A percentile compares a stretch with the other conserved stretches of the same genome.
phyloP scores from a whole-genome alignment of 179 eudicot genomes.

The Beta corolliflora region DNA sequence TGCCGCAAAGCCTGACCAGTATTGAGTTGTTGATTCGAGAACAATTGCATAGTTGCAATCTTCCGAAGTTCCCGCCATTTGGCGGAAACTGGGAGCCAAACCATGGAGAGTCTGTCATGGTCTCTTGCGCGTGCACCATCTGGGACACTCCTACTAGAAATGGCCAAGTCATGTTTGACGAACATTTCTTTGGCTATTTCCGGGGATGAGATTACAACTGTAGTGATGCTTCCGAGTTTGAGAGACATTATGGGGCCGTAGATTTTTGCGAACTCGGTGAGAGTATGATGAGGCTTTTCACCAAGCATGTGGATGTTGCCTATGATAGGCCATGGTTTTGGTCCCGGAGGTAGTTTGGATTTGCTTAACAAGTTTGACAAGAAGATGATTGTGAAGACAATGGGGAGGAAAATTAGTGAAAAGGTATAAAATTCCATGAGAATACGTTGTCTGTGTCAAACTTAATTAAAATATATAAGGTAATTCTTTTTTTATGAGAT shows the following conservation, averaged over 20 bases:
- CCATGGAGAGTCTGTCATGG: conserved; percentile 12
- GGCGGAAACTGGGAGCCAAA: conserved; percentile 24
- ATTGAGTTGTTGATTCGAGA: conserved; percentile 17
- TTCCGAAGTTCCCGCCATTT: conserved; percentile 25
- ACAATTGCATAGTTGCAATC: conserved; percentile 10
- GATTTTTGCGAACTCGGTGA: conserved; percentile 20
- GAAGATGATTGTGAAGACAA: background rate
- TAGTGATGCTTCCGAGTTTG: conserved; percentile 18
- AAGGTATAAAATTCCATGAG: background rate
- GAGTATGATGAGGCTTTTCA: conserved; percentile 10
- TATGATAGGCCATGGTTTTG: conserved; percentile 33
- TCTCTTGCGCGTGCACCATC: background rate
- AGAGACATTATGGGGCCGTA: conserved; percentile 27
- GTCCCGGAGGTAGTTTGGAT: conserved; percentile 27
- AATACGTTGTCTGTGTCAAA: too few species aligned
- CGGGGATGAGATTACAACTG: conserved; percentile 26
- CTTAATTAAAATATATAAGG: too few species aligned
- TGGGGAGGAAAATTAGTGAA: background rate
- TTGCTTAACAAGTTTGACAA: background rate
- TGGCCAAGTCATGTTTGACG: conserved; percentile 17
- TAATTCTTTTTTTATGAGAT: too few species aligned
- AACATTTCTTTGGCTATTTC: conserved; percentile 26
- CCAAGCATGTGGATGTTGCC: conserved; percentile 28
- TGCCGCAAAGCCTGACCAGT: conserved; percentile 12
- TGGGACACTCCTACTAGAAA: conserved; percentile 12